Evolutionary conservation across 2,329 filamentous ascomycete species (phyloP).

Genomic region (Neopestalotiopsis sp.): DNA sequence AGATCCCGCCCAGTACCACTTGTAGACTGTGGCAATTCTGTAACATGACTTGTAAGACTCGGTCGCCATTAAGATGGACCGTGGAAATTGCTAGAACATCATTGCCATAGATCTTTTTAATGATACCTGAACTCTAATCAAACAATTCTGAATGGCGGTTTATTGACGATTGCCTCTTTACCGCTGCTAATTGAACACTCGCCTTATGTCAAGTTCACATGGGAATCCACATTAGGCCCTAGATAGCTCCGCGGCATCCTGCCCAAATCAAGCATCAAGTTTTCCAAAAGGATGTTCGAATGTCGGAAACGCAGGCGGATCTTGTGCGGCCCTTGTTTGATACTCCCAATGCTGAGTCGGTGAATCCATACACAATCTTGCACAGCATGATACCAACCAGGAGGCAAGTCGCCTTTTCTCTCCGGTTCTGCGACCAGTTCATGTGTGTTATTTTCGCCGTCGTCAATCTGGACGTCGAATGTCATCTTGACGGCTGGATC

Average conservation of each 20-base stretch:
- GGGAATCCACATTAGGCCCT: conserved; percentile 34
- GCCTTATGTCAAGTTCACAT: background rate
- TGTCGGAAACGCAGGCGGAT: conserved; percentile 38
- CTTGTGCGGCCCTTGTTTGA: conserved; percentile 33
- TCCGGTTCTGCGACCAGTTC: conserved; percentile 46
- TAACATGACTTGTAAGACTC: background rate
- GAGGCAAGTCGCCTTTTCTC: conserved; percentile 47
- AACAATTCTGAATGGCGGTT: no score
- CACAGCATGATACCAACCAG: conserved; percentile 54
- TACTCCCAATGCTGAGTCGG: conserved; percentile 36
- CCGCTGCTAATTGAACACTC: no score
- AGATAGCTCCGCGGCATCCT: conserved; percentile 41
- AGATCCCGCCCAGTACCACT: conserved; percentile 35
- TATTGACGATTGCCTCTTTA: no score
- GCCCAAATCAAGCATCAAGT: conserved; percentile 40
- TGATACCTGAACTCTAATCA: background rate
- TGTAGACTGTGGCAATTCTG: conserved; percentile 22
- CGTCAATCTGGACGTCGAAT: conserved; percentile 56
- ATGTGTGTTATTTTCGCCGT: conserved; percentile 38
- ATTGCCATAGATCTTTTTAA: background rate
- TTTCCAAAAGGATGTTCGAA: conserved; percentile 43
- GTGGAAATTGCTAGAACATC: background rate
- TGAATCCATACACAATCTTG: conserved; percentile 56
- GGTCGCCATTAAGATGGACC: background rate
- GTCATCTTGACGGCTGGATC: conserved; percentile 54